Evolutionary conservation across 2,329 filamentous ascomycete genomes (phyloP).

Genomic region (Exserohilum turcica): DNA sequence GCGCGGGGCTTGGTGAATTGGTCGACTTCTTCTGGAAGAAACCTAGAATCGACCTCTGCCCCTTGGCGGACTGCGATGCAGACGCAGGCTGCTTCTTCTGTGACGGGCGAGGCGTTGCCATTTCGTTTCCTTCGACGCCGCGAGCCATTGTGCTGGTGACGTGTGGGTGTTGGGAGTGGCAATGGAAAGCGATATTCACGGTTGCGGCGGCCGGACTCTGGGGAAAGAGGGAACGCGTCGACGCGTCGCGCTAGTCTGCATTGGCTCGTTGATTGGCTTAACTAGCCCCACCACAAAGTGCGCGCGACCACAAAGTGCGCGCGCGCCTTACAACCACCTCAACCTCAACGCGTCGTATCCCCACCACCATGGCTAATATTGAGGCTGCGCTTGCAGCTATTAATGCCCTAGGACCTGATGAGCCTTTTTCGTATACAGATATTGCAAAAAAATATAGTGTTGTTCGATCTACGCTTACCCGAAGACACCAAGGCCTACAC

Average conservation of each 20-base stretch:
- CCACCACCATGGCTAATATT: no score
- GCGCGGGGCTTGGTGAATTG: constrained; percentile 52
- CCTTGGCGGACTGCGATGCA: constrained; percentile 58
- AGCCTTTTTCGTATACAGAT: no score
- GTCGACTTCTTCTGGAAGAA: constrained; percentile 73
- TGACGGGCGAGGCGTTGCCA: constrained; percentile 51
- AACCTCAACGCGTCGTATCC: no score
- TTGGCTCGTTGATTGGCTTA: constrained; percentile 6
- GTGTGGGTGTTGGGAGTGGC: not conserved
- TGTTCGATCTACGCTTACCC: no score
- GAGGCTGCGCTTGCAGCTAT: no score
- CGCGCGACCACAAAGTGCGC: no score
- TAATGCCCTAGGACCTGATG: no score
- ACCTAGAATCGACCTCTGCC: constrained; percentile 74
- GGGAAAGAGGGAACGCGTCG: constrained; percentile 12
- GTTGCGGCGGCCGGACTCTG: not conserved
- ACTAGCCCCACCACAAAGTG: no score
- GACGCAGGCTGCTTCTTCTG: constrained; percentile 55
- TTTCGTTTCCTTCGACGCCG: constrained; percentile 55
- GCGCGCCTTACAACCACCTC: no score
- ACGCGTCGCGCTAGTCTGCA: constrained; percentile 11
- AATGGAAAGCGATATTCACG: not conserved
- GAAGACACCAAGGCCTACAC: no score
- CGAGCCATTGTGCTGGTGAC: constrained; percentile 46
- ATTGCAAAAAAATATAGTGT: no score